Evolutionary conservation across 2,329 filamentous ascomycete genomes (phyloP), one percentile per base, ranked within the genome.

Genomic region (Drechslerella dactyloides): DNA sequence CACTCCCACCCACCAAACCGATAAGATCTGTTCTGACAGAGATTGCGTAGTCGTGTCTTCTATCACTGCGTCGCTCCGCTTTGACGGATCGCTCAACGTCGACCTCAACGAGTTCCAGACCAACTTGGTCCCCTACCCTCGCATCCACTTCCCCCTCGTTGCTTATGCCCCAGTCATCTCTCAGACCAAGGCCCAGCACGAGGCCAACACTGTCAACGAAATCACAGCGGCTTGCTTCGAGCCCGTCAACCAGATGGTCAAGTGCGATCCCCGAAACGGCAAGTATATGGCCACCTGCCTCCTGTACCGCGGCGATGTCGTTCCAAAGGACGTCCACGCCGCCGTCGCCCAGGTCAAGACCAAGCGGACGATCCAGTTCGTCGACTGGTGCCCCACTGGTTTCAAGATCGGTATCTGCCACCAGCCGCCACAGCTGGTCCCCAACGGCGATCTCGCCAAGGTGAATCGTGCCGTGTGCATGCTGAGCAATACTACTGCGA

Each of bases 361-460:
- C 82, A 97, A 97, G 90, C 90, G 91, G 79, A 96, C 94, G 78
- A 96, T 99, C 81, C 93, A 97, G 84, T 96, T 97, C 81, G 94
- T 99, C 80, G 94, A 99, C 84, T 99, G 94, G 94, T 99, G 94
- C 88, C 94, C 94, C 74, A 99, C 94, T 82, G 94, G 94, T 77
- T 99, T 99, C 90, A 99, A 99, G 90, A 91, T 99, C 77, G 94
- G 94, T 86, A 99, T 99, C 86, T 97, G 93, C 90, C 97, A 96
- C 89, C 93, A 97, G 85, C 90, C 93, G 80, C 93, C 93, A 76
- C 87, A 96, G 85, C 90, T 90, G 83, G 93, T 97, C 66, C 94
- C 92, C 79, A 96, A 97, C 83, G 93, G 93, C 79, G 94, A 97
- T 80, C 87, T 97, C 75, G 93, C 94, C 82, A 94, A 96, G 86